Percentiles rank a stretch among this genome's conserved stretches.
Conservation (phyloP, 306 rosid species). For the Inga leiocalycina region DNA sequence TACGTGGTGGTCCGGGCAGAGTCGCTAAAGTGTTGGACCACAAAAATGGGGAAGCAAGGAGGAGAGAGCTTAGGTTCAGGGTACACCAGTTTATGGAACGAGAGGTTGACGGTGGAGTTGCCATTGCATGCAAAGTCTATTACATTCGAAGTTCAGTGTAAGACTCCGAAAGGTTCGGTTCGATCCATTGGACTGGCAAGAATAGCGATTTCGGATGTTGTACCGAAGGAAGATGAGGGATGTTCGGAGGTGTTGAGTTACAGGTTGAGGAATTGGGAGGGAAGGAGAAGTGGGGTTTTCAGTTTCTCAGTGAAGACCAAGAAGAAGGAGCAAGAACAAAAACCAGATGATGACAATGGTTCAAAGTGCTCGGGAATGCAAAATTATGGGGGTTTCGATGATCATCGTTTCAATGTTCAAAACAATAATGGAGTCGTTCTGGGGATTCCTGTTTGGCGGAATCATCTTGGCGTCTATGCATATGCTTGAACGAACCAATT, state of each 20-base stretch:
- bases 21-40: slow-evolving; percentile 24
- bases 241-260: slow-evolving; percentile 56
- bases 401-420: neutral
- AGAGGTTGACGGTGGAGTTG: slow-evolving; percentile 42
- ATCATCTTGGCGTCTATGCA: neutral
- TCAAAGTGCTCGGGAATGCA: neutral
- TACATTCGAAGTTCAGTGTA: slow-evolving; percentile 46
- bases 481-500: neutral
- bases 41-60: slow-evolving; percentile 34
- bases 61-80: slow-evolving; percentile 14
- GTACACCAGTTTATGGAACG: slow-evolving; percentile 43
- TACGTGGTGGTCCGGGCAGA: slow-evolving; percentile 48
- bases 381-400: neutral
- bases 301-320: slow-evolving; percentile 46
- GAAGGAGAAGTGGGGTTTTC: slow-evolving; percentile 53
- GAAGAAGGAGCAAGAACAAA: neutral
- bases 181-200: slow-evolving; percentile 39
- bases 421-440: neutral
- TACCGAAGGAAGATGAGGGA: neutral
- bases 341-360: neutral
- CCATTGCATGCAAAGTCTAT: slow-evolving; percentile 39
- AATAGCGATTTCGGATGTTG: slow-evolving; percentile 45
- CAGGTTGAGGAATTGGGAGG: slow-evolving; percentile 51
- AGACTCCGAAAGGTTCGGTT: slow-evolving; percentile 13
- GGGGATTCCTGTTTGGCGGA: slow-evolving; percentile 35